Conservation (phyloP, 768 basidiomycete genomes). For the Rhodosporidiobolus sp. region DNA sequence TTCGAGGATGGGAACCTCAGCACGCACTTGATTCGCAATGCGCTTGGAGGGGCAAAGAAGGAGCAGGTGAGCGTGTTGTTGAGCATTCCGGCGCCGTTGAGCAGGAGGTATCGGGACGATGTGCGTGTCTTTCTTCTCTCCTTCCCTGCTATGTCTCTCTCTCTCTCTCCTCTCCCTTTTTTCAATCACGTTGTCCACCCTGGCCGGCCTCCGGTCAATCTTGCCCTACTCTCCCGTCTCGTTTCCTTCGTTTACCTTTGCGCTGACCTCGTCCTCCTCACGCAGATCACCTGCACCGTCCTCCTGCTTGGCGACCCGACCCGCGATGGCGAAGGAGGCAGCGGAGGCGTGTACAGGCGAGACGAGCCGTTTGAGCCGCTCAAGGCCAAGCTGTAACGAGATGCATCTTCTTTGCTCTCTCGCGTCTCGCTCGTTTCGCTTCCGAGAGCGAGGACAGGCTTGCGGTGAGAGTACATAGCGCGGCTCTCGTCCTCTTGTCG, state of each 20-base stretch:
- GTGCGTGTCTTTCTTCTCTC: conserved; percentile 61
- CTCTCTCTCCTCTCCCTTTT: background rate
- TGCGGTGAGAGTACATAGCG: too few species aligned
- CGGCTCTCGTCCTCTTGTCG: too few species aligned
- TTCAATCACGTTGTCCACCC: too few species aligned
- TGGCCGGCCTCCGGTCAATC: too few species aligned
- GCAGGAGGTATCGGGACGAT: conserved; percentile 77
- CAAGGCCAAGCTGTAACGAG: conserved; percentile 19
- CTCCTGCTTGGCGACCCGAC: conserved; percentile 31
- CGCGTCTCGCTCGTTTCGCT: too few species aligned
- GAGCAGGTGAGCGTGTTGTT: conserved; percentile 59
- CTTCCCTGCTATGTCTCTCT: background rate
- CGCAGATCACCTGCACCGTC: conserved; percentile 36
- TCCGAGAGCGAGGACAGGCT: too few species aligned
- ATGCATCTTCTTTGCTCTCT: too few species aligned
- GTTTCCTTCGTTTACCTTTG: too few species aligned
- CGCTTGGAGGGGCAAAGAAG: conserved; percentile 78
- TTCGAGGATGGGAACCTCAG: conserved; percentile 76
- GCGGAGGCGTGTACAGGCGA: conserved; percentile 33
- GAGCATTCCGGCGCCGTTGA: conserved; percentile 77
- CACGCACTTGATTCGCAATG: conserved; percentile 77
- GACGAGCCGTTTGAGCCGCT: conserved; percentile 16
- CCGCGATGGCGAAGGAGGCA: conserved; percentile 76
- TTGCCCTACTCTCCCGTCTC: too few species aligned
- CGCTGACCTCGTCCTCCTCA: background rate